phyloP scores from a whole-genome alignment of 2,329 filamentous ascomycete species.

The Ophiostoma perfectum region DNA sequence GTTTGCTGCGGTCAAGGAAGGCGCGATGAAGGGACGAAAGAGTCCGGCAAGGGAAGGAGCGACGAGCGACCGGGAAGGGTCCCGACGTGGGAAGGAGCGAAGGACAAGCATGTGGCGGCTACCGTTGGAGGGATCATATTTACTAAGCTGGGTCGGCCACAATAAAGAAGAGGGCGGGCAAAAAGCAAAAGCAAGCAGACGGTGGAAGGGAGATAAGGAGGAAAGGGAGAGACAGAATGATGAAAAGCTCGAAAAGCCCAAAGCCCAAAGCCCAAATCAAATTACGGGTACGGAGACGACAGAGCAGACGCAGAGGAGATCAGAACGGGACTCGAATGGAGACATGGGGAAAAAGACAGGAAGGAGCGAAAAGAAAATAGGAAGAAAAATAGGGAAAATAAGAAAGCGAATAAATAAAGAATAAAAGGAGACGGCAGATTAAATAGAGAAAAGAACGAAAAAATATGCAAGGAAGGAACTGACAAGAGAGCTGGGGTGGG shows the following conservation, averaged over 20 bases:
- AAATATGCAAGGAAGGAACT: conserved; percentile 14
- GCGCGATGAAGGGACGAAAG: not conserved
- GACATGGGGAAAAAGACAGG: not conserved
- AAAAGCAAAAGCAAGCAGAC: not conserved
- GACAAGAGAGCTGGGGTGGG: conserved; percentile 21
- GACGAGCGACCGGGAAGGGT: not conserved
- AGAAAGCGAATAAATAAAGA: conserved; percentile 2
- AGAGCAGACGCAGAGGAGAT: not conserved
- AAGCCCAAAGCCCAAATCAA: not conserved
- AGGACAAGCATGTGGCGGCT: conserved; percentile 1
- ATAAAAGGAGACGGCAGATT: conserved; percentile 1
- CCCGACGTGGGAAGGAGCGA: conserved; percentile 2
- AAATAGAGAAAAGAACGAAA: conserved; percentile 13
- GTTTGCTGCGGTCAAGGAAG: not conserved
- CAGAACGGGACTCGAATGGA: conserved; percentile 4
- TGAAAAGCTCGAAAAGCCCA: too few species aligned
- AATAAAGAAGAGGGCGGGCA: not conserved
- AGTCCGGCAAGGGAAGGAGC: not conserved
- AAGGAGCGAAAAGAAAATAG: conserved; percentile 1
- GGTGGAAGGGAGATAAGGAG: too few species aligned
- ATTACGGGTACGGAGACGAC: not conserved
- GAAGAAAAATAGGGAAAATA: conserved; percentile 6
- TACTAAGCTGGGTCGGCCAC: not conserved
- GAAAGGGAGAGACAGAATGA: too few species aligned
- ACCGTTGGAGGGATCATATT: not conserved